Evolutionary conservation across 305 asterid species (phyloP).

Genomic region (Fraxinus nigra): DNA sequence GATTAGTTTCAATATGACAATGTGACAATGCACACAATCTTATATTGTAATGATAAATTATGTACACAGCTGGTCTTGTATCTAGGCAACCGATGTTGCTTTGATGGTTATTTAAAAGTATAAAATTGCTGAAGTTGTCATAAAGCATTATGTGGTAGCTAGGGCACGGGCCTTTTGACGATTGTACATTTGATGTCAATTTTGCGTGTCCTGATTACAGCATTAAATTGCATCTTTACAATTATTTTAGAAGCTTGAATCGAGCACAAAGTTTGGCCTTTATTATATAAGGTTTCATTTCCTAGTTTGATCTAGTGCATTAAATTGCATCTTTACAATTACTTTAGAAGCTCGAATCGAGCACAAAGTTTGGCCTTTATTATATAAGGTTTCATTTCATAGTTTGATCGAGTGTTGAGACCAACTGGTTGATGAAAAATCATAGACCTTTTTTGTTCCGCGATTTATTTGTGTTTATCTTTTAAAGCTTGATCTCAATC

Average conservation of each 20-base stretch:
- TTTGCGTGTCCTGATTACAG: background rate
- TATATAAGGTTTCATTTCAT: background rate
- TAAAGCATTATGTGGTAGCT: slow-evolving; percentile 8
- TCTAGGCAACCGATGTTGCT: background rate
- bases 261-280: background rate
- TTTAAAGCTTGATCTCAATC: background rate
- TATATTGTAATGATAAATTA: background rate
- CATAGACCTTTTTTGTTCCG: background rate
- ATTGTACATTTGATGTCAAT: background rate
- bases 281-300: background rate
- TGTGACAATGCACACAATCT: background rate
- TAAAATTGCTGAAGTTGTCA: background rate
- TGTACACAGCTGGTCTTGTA: slow-evolving; percentile 3
- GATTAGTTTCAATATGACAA: background rate
- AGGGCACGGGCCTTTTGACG: background rate
- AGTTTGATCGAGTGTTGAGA: background rate
- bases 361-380: background rate
- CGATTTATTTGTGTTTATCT: background rate
- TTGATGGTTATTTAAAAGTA: background rate
- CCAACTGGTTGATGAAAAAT: background rate
- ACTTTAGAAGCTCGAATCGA: background rate
- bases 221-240: background rate
- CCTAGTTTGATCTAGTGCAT: background rate
- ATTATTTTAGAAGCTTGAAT: background rate
- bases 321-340: background rate